Percentiles rank a stretch among this genome's conserved stretches.
phyloP scores from a whole-genome alignment of 768 basidiomycete genomes.

The Boletus sp. region DNA sequence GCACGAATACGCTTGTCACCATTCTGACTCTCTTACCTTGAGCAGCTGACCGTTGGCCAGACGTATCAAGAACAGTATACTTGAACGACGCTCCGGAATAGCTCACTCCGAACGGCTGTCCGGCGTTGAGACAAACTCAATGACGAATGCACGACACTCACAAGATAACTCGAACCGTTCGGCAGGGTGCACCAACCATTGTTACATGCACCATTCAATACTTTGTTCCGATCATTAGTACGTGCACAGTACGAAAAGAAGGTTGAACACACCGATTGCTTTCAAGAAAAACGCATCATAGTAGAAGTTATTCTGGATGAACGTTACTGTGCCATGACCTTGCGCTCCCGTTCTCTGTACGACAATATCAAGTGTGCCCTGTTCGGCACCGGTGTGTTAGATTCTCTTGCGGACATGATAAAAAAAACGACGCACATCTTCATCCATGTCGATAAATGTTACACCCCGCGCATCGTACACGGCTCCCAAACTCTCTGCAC shows the following conservation, averaged over 20 bases:
- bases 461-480: slow-evolving; percentile 78
- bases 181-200: slow-evolving; percentile 70
- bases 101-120: slow-evolving; percentile 87
- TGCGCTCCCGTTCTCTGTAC: slow-evolving; percentile 77
- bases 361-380: slow-evolving; percentile 92
- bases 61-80: slow-evolving; percentile 92
- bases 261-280: slow-evolving; percentile 67
- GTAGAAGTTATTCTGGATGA: slow-evolving; percentile 96
- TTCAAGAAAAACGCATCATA: slow-evolving; percentile 99
- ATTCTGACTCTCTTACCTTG: slow-evolving; percentile 54
- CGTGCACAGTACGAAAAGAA: background rate
- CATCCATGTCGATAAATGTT: slow-evolving; percentile 88
- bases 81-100: slow-evolving; percentile 96
- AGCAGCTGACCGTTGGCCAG: slow-evolving; percentile 83
- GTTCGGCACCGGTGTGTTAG: background rate
- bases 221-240: slow-evolving; percentile 42
- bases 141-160: slow-evolving; percentile 37
- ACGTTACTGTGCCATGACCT: slow-evolving; percentile 59
- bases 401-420: background rate
- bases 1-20: background rate
- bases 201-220: slow-evolving; percentile 89
- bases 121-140: slow-evolving; percentile 3
- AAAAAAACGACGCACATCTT: slow-evolving; percentile 65
- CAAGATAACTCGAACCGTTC: slow-evolving; percentile 70
- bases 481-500: slow-evolving; percentile 56